Conservation (phyloP, 106 monocot genomes). For the Dendrobium huoshanense region DNA sequence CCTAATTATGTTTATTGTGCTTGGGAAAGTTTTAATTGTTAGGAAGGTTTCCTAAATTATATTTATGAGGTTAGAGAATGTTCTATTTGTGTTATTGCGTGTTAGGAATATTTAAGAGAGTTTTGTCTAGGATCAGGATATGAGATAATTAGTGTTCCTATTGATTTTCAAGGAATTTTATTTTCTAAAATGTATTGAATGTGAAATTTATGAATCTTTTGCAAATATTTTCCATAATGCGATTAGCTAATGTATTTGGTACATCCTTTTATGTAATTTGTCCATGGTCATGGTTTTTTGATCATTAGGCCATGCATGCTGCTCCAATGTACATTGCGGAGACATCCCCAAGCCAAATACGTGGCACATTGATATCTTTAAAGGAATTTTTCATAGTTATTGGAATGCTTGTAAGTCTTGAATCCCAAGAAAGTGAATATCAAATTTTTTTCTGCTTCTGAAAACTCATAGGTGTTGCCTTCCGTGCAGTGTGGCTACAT, state of each 20-base stretch:
- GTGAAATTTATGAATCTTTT: neutral
- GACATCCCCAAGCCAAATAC: constrained; percentile 80
- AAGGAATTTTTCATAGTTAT: constrained; percentile 92
- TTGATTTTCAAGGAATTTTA: neutral
- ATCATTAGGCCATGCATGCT: constrained; percentile 89
- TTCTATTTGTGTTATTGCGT: too few species aligned
- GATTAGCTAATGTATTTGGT: neutral
- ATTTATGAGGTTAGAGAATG: too few species aligned
- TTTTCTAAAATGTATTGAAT: neutral
- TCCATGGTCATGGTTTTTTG: constrained; percentile 3
- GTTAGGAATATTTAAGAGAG: too few species aligned
- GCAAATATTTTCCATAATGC: neutral
- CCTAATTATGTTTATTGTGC: too few species aligned
- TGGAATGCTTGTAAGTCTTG: constrained; percentile 93
- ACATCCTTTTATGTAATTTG: neutral
- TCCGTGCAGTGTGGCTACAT: constrained; percentile 71
- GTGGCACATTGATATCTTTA: constrained; percentile 88
- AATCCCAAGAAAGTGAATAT: neutral
- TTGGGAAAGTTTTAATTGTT: too few species aligned
- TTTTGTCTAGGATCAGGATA: too few species aligned
- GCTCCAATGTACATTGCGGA: constrained; percentile 99
- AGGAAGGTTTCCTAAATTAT: too few species aligned
- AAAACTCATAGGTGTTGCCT: neutral
- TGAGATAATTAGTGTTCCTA: neutral
- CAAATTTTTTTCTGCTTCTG: neutral